Conservation (phyloP, 208 protist species). For the Wallacemonas sp. region DNA sequence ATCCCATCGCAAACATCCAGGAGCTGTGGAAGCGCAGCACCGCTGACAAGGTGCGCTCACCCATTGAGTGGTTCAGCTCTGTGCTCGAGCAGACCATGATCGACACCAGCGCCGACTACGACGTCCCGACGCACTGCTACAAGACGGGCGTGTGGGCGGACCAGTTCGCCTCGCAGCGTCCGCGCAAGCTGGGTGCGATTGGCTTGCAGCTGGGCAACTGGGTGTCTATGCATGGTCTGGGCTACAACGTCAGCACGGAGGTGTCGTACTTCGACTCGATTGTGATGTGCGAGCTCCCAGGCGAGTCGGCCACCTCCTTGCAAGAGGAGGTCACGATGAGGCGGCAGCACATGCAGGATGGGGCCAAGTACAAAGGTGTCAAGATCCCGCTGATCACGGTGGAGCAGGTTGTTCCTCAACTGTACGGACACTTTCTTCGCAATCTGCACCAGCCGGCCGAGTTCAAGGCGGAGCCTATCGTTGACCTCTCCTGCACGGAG, state of each 20-base stretch:
- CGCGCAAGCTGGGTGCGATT: conserved; percentile 79
- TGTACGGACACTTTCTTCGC: conserved; percentile 32
- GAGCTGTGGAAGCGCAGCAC: conserved; percentile 62
- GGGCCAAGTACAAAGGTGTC: not conserved
- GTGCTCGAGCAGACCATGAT: conserved; percentile 82
- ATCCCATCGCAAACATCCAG: conserved; percentile 84
- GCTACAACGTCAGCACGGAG: conserved; percentile 77
- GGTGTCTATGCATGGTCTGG: conserved; percentile 88
- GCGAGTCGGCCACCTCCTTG: conserved; percentile 62
- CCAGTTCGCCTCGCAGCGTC: conserved; percentile 12
- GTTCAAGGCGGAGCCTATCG: conserved; percentile 19
- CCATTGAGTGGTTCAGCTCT: conserved; percentile 86
- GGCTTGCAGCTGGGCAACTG: conserved; percentile 87
- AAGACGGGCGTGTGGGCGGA: conserved; percentile 82
- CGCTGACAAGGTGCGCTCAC: conserved; percentile 56
- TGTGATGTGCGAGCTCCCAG: conserved; percentile 86
- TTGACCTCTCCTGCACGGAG: conserved; percentile 29
- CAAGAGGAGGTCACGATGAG: conserved; percentile 38
- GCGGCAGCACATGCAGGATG: not conserved
- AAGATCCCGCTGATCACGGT: conserved; percentile 19
- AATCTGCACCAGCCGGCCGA: conserved; percentile 35
- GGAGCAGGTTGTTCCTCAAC: not conserved
- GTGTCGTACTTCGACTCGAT: conserved; percentile 76
- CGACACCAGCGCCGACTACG: conserved; percentile 46
- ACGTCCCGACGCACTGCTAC: conserved; percentile 60